These are phyloP conservation scores for Pseudogymnoascus sp. DNA, from an alignment of 2,329 filamentous ascomycete species.

Conservation along the genomic window DNA sequence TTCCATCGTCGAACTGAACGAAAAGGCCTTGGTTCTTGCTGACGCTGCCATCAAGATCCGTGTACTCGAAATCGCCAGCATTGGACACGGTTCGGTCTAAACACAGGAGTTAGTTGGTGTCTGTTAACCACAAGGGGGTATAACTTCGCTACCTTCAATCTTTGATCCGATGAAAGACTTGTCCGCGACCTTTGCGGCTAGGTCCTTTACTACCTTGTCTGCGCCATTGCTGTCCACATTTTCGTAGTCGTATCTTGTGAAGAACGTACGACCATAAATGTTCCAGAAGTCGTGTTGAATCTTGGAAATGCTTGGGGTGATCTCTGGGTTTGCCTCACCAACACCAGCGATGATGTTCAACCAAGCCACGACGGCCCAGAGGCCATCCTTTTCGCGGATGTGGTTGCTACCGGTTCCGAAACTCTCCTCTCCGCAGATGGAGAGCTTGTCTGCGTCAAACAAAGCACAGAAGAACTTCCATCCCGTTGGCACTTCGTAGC, in stretches of 20 bases:
- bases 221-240: slow-evolving; percentile 86
- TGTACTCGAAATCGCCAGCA: slow-evolving; percentile 96
- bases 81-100: slow-evolving; percentile 71
- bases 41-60: slow-evolving; percentile 93
- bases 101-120: background rate
- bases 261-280: slow-evolving; percentile 94
- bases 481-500: slow-evolving; percentile 95
- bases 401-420: slow-evolving; percentile 98
- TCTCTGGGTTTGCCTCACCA: slow-evolving; percentile 68
- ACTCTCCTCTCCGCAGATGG: slow-evolving; percentile 96
- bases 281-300: slow-evolving; percentile 98
- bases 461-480: slow-evolving; percentile 99
- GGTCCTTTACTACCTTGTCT: slow-evolving; percentile 76
- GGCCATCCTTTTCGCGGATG: slow-evolving; percentile 96
- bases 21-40: slow-evolving; percentile 94
- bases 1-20: slow-evolving; percentile 88
- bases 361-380: slow-evolving; percentile 97
- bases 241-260: slow-evolving; percentile 98
- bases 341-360: slow-evolving; percentile 96
- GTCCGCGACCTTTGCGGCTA: slow-evolving; percentile 70
- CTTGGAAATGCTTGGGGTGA: slow-evolving; percentile 84
- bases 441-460: slow-evolving; percentile 90
- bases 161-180: slow-evolving; percentile 71
- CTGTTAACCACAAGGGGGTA: slow-evolving; percentile 15
- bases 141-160: slow-evolving; percentile 50